Conservation (phyloP, 73 alveolate genomes). For the Stentor roeselii region DNA sequence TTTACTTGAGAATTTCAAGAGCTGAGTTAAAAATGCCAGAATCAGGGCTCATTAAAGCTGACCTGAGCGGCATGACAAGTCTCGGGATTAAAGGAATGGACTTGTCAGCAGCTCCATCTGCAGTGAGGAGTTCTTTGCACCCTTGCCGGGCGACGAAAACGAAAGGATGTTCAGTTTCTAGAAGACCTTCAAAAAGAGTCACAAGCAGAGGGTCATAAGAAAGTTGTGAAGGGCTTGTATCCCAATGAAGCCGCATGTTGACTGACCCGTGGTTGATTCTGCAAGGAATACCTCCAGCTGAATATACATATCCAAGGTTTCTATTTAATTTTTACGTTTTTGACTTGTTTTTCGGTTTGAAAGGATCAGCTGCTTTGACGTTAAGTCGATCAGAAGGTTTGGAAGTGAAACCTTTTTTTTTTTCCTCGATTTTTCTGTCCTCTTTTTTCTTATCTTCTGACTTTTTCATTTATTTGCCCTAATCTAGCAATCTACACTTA, state of each 20-base stretch:
- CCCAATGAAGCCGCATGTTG: slow-evolving; percentile 79
- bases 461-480: too few species aligned
- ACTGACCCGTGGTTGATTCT: slow-evolving; percentile 87
- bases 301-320: slow-evolving; percentile 81
- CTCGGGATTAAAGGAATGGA: slow-evolving; percentile 56
- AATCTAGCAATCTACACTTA: too few species aligned
- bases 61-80: slow-evolving; percentile 68
- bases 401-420: slow-evolving; percentile 39
- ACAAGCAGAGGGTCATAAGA: slow-evolving; percentile 89
- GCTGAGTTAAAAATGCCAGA: slow-evolving; percentile 47
- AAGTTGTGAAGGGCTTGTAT: slow-evolving; percentile 51
- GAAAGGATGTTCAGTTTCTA: slow-evolving; percentile 95
- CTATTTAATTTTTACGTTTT: slow-evolving; percentile 57
- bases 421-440: slow-evolving; percentile 11
- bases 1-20: slow-evolving; percentile 51
- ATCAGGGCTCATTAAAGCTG: slow-evolving; percentile 52
- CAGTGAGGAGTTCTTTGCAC: slow-evolving; percentile 68
- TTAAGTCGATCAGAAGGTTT: slow-evolving; percentile 53
- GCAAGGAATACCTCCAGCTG: slow-evolving; percentile 95
- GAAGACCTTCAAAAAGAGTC: slow-evolving; percentile 90
- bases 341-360: slow-evolving; percentile 61
- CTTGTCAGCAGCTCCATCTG: slow-evolving; percentile 63
- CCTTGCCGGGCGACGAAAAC: slow-evolving; percentile 75
- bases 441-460: too few species aligned
- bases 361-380: slow-evolving; percentile 79